Evolutionary conservation across 192 early-diverging fungal genomes (phyloP), one percentile per base, ranked within the genome.

Genomic region (Linnemannia zychae): DNA sequence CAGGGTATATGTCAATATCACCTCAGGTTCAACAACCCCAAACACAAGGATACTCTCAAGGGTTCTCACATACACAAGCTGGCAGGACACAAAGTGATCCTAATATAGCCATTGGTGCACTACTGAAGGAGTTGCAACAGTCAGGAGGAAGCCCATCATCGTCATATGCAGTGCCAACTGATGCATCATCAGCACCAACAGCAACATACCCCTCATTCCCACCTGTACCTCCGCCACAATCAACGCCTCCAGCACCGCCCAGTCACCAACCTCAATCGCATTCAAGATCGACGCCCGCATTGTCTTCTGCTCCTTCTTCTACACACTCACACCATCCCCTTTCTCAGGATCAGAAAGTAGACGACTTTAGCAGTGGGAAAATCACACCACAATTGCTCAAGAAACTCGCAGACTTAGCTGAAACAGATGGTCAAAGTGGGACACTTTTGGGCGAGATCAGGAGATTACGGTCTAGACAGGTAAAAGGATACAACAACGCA

Each of bases 381-480:
- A 79, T 85, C 33, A 85, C 83, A 5, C 83, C 83, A 16, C 77
- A 79, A 50, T 44, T 85, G 18, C 74, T 85, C 44, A 85, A 85
- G 67, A 34, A 46, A 34, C 65, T 85, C 4, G 83, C 83, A 0
- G 46, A 40, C 0, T 34, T 85, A 15, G 77, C 78, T 2, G 83
- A 85, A 20, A 36, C 46, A 9, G 83, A 85, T n/a, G 36, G 74
- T 5, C 69, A 72, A 44, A 57, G 70, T 7, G 82, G 82, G 15
- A 44, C 37, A 9, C 50, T 85, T 18, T n/a, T 75, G 40, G n/a
- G 63, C 4, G 83, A 85, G 65, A 72, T 85, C 38, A 79, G 49
- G 11, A 49, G 68, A 33, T 65, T 85, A 7, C 18, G 53, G 17
- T 48, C 79, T 22, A 38, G 38, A 68, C 83, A 85, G 49, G 67